Evolutionary conservation across 192 early-diverging fungal genomes (phyloP).

Genomic region (Backusella parvicylindrica): DNA sequence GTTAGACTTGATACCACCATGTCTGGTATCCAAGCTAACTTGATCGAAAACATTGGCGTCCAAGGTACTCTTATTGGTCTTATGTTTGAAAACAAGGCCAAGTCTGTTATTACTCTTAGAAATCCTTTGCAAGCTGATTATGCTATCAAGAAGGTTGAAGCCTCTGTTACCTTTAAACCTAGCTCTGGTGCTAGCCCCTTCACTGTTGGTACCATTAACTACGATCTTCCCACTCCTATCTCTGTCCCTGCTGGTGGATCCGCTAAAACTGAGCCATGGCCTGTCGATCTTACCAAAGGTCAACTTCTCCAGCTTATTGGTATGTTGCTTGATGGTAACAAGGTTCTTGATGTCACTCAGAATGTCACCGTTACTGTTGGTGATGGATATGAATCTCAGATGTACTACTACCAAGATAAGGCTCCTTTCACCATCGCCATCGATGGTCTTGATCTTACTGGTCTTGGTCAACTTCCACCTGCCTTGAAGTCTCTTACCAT

Average conservation of each 20-base stretch:
- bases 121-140: constrained; percentile 23
- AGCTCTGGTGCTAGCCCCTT: not conserved
- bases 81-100: not conserved
- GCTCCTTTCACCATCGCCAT: not conserved
- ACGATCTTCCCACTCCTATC: constrained; percentile 1
- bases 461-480: not conserved
- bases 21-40: constrained; percentile 41
- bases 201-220: constrained; percentile 17
- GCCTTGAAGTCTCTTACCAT: not conserved
- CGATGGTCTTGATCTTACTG: not conserved
- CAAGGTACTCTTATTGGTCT: not conserved
- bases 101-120: constrained; percentile 12
- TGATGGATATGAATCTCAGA: constrained; percentile 8
- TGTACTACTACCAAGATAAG: constrained; percentile 28
- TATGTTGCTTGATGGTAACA: not conserved
- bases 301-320: constrained; percentile 8
- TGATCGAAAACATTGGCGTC: constrained; percentile 24
- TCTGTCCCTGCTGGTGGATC: constrained; percentile 12
- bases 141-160: not conserved
- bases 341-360: constrained; percentile 15
- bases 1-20: constrained; percentile 38
- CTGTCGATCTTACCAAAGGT: constrained; percentile 11
- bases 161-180: not conserved
- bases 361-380: constrained; percentile 17
- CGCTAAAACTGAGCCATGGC: constrained; percentile 4